phyloP scores from a whole-genome alignment of 2,329 filamentous ascomycete species.

The Fusarium vanettenii region DNA sequence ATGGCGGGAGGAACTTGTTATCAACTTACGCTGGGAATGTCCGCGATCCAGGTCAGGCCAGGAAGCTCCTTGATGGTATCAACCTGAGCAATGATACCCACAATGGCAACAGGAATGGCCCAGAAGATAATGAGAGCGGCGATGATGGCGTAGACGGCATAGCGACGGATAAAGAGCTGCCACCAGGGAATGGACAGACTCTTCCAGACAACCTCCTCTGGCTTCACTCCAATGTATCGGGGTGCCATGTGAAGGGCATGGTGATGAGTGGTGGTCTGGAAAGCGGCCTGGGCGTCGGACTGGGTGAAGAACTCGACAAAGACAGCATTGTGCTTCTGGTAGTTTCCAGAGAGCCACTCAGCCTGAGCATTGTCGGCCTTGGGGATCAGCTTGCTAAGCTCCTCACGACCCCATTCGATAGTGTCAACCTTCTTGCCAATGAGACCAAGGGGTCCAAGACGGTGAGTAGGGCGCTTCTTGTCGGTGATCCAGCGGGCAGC shows the following conservation, averaged over 20 bases:
- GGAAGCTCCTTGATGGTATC: conserved; percentile 73
- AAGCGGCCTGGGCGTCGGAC: conserved; percentile 85
- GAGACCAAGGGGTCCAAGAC: conserved; percentile 70
- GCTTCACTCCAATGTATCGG: conserved; percentile 83
- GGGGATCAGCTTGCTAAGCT: conserved; percentile 66
- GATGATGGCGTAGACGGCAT: conserved; percentile 74
- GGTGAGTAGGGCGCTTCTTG: conserved; percentile 78
- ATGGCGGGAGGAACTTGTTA: not conserved
- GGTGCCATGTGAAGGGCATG: conserved; percentile 86
- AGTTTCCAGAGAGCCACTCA: conserved; percentile 72
- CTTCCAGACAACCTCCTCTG: conserved; percentile 86
- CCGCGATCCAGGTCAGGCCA: conserved; percentile 79
- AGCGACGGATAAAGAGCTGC: conserved; percentile 77
- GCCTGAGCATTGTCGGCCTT: conserved; percentile 74
- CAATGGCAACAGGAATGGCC: conserved; percentile 78
- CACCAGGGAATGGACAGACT: conserved; percentile 79
- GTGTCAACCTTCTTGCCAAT: conserved; percentile 80
- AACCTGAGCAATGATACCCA: conserved; percentile 89
- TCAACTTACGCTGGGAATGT: conserved; percentile 66
- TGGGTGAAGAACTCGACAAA: conserved; percentile 93
- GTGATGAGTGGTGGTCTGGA: conserved; percentile 84
- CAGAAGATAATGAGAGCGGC: conserved; percentile 86
- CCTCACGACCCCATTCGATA: conserved; percentile 82
- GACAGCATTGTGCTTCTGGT: conserved; percentile 75
- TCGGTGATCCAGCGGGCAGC: conserved; percentile 75